phyloP scores from a whole-genome alignment of 768 basidiomycete species.

The Lentinula detonsa region DNA sequence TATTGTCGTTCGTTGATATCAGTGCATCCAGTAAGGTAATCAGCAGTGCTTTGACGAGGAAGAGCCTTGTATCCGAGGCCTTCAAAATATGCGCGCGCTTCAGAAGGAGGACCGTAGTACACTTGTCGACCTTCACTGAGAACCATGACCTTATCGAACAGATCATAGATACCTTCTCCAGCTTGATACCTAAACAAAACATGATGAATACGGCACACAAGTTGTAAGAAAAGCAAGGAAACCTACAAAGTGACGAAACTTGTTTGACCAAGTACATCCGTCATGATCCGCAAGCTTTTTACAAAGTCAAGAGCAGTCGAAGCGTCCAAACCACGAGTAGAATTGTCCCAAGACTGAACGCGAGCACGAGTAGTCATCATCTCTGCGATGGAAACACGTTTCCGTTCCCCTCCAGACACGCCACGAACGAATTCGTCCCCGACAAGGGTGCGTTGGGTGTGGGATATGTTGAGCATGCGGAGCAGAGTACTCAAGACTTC shows the following conservation, averaged over 20 bases:
- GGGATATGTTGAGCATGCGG: constrained; percentile 77
- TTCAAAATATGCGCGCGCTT: constrained; percentile 78
- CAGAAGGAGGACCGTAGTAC: constrained; percentile 68
- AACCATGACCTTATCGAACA: constrained; percentile 87
- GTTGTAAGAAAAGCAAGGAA: not conserved
- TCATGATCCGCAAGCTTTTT: constrained; percentile 73
- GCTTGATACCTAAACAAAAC: constrained; percentile 57
- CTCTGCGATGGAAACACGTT: constrained; percentile 79
- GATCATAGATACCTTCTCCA: constrained; percentile 67
- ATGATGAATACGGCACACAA: constrained; percentile 5
- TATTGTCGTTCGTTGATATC: constrained; percentile 84
- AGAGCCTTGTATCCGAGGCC: constrained; percentile 65
- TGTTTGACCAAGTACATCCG: constrained; percentile 75
- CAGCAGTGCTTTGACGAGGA: constrained; percentile 80
- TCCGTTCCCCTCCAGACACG: constrained; percentile 76
- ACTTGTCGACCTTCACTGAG: constrained; percentile 78
- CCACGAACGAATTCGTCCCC: constrained; percentile 86
- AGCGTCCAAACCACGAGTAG: constrained; percentile 76
- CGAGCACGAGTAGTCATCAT: constrained; percentile 81
- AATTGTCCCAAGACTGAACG: constrained; percentile 81
- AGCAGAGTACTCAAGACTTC: constrained; percentile 59
- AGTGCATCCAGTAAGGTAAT: constrained; percentile 81
- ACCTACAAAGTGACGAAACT: constrained; percentile 73
- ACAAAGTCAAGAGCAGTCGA: constrained; percentile 87
- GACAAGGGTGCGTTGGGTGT: constrained; percentile 74